A percentile compares a stretch with the other conserved stretches of the same genome.
phyloP scores from a whole-genome alignment of 1,139 yeast species.

The Wickerhamiella infanticola region DNA sequence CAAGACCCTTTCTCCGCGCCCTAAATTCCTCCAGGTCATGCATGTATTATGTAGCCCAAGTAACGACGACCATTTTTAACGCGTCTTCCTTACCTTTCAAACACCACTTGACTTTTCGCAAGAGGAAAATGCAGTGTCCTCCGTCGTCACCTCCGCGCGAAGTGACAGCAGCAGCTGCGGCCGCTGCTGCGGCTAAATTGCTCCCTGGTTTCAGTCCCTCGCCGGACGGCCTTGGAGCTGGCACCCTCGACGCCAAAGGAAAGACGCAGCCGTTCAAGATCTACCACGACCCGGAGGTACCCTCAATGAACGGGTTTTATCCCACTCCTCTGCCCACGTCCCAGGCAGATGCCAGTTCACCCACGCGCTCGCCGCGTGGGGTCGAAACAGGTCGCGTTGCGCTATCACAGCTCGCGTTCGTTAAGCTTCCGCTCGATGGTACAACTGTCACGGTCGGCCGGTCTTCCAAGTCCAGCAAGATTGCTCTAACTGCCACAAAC shows the following conservation, averaged over 20 bases:
- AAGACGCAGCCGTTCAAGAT: slow-evolving; percentile 6
- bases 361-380: slow-evolving; percentile 5
- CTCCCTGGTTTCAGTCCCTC: slow-evolving; percentile 6
- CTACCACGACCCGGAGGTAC: slow-evolving; percentile 7
- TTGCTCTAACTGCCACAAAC: slow-evolving; percentile 38
- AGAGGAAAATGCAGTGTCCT: slow-evolving; percentile 14
- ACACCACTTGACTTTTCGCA: not conserved
- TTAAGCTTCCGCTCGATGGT: slow-evolving; percentile 22
- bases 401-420: slow-evolving; percentile 20
- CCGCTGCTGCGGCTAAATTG: not conserved
- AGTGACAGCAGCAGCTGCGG: slow-evolving; percentile 2
- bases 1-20: not conserved
- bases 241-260: not conserved
- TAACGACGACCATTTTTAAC: not conserved
- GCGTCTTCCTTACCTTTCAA: not conserved
- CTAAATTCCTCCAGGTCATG: not conserved
- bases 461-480: slow-evolving; percentile 47
- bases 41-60: slow-evolving; percentile 1
- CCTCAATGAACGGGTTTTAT: not conserved
- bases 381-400: slow-evolving; percentile 16
- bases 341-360: slow-evolving; percentile 8
- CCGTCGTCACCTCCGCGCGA: slow-evolving; percentile 19
- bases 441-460: slow-evolving; percentile 37
- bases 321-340: slow-evolving; percentile 16
- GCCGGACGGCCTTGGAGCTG: slow-evolving; percentile 11